phyloP scores from a whole-genome alignment of 345 rosid genomes.

The Lepidium sativum region DNA sequence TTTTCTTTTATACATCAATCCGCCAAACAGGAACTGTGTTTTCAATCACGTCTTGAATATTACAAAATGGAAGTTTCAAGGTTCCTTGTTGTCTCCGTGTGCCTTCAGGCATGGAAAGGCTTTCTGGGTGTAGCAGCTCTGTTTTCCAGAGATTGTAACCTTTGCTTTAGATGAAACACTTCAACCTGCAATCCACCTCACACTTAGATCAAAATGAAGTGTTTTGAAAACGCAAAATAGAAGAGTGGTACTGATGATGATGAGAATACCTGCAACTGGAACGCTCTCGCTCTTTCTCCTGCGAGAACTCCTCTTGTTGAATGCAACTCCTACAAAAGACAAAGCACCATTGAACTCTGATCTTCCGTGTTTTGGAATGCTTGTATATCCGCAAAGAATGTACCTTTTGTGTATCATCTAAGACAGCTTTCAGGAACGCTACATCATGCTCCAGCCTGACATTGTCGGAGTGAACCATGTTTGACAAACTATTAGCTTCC shows the following conservation, averaged over 20 bases:
- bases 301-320: conserved; percentile 93
- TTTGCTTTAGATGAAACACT: conserved; percentile 95
- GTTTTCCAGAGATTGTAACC: conserved; percentile 83
- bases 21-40: neutral
- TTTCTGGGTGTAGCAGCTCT: conserved; percentile 75
- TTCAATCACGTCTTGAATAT: neutral
- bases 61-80: neutral
- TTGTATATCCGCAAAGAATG: neutral
- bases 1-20: neutral
- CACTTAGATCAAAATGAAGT: neutral
- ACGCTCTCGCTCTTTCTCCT: conserved; percentile 93
- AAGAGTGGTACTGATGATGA: neutral
- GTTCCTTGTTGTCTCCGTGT: neutral
- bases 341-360: neutral
- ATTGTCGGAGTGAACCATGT: conserved; percentile 88
- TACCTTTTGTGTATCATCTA: conserved; percentile 97
- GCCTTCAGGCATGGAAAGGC: conserved; percentile 50
- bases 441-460: conserved; percentile 97
- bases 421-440: conserved; percentile 90
- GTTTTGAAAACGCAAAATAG: neutral
- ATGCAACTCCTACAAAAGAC: conserved; percentile 52
- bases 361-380: neutral
- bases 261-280: conserved; percentile 69
- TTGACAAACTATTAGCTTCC: conserved; percentile 77
- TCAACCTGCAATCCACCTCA: conserved; percentile 50